Percentiles rank a stretch among this genome's conserved stretches.
phyloP scores from a whole-genome alignment of 2,329 filamentous ascomycete species.

The Daldinia eschscholtzii region DNA sequence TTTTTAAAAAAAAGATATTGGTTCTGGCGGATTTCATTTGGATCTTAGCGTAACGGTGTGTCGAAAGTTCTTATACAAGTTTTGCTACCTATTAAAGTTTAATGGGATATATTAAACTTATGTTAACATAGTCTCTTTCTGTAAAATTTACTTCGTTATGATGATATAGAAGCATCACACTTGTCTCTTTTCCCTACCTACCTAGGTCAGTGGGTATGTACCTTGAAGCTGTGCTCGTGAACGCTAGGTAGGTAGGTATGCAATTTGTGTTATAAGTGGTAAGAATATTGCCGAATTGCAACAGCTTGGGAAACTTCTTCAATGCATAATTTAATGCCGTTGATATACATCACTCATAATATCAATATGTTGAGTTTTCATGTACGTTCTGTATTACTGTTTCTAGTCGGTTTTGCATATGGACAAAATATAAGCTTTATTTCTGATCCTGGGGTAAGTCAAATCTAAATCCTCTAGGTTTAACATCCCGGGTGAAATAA shows the following conservation, averaged over 20 bases:
- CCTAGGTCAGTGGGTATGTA: too few relatives aligned
- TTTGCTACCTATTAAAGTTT: too few relatives aligned
- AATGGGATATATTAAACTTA: too few relatives aligned
- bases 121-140: too few relatives aligned
- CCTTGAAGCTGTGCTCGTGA: not conserved
- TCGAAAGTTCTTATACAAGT: too few relatives aligned
- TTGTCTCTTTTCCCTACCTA: too few relatives aligned
- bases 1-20: too few relatives aligned
- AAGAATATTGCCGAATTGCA: not conserved
- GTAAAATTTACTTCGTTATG: too few relatives aligned
- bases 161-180: too few relatives aligned
- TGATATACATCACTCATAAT: not conserved
- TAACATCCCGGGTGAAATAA: not conserved
- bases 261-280: not conserved
- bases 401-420: not conserved
- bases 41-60: not conserved
- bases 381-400: not conserved
- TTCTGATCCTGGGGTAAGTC: constrained; percentile 41
- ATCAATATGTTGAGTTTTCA: not conserved
- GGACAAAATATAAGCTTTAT: constrained; percentile 40
- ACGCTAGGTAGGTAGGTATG: not conserved
- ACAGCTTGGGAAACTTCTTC: not conserved
- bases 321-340: not conserved
- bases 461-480: too few relatives aligned
- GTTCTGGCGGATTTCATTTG: too few relatives aligned